phyloP scores from a whole-genome alignment of 768 basidiomycete genomes.

The Wakefieldia striispora region DNA sequence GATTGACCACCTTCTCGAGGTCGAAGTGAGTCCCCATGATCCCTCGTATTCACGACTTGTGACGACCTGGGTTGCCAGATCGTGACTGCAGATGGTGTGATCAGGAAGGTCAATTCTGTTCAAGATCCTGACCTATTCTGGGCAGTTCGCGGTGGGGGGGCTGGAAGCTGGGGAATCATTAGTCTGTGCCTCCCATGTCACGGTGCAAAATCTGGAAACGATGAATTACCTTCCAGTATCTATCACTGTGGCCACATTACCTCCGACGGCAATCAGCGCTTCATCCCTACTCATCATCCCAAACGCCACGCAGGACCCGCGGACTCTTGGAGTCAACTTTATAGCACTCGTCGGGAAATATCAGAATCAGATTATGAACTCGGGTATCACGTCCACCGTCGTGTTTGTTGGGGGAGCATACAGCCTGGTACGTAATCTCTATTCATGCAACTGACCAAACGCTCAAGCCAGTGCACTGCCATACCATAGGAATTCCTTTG shows the following conservation, averaged over 20 bases:
- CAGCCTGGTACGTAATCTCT: too few species aligned
- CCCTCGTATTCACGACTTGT: neutral
- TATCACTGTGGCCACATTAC: constrained; percentile 12
- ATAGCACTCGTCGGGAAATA: constrained; percentile 17
- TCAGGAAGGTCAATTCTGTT: constrained; percentile 39
- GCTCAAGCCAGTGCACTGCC: too few species aligned
- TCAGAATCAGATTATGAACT: constrained; percentile 11
- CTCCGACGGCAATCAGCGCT: constrained; percentile 9
- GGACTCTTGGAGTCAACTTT: constrained; percentile 17
- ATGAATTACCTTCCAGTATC: constrained; percentile 9
- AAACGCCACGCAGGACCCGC: constrained; percentile 7
- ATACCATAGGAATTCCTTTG: constrained; percentile 8
- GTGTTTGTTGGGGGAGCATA: neutral
- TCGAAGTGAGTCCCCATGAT: constrained; percentile 24
- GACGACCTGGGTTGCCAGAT: constrained; percentile 15
- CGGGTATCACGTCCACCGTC: constrained; percentile 9
- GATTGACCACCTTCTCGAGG: constrained; percentile 49
- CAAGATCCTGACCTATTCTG: constrained; percentile 50
- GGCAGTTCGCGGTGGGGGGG: constrained; percentile 53
- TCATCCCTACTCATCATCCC: constrained; percentile 15
- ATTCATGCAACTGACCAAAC: too few species aligned
- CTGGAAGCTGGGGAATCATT: constrained; percentile 50
- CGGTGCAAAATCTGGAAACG: too few species aligned
- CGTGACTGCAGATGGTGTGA: constrained; percentile 41
- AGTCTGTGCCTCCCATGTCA: constrained; percentile 15